phyloP scores from a whole-genome alignment of 495 filamentous ascomycete genomes.

The Penicillium egyptiacum region DNA sequence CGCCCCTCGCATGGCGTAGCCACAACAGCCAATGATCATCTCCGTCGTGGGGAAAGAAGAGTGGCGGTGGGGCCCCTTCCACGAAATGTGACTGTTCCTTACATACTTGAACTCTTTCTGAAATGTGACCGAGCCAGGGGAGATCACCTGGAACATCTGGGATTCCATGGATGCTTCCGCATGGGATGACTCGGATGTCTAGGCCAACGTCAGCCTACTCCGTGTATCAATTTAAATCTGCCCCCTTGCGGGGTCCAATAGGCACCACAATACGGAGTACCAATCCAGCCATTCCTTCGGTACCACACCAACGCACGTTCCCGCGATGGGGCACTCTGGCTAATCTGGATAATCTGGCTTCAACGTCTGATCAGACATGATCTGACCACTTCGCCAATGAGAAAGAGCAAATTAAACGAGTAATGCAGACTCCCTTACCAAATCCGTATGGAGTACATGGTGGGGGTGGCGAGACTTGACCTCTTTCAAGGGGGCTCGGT shows the following conservation, averaged over 20 bases:
- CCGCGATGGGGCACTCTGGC: neutral
- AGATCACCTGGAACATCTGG: neutral
- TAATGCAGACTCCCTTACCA: slow-evolving; percentile 1
- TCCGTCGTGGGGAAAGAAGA: slow-evolving; percentile 10
- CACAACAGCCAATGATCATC: slow-evolving; percentile 21
- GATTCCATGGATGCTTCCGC: neutral
- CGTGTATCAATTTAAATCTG: neutral
- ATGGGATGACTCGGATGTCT: no score
- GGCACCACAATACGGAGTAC: neutral
- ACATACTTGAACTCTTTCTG: neutral
- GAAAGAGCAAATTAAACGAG: slow-evolving; percentile 2
- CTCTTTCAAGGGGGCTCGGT: slow-evolving; percentile 7
- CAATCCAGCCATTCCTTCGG: slow-evolving; percentile 1
- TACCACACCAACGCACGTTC: slow-evolving; percentile 3
- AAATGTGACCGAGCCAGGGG: neutral
- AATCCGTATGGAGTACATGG: slow-evolving; percentile 7
- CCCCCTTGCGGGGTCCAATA: slow-evolving; percentile 2
- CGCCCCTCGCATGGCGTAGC: slow-evolving; percentile 30
- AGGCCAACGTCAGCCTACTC: neutral
- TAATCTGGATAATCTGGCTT: neutral
- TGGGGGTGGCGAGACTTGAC: slow-evolving; percentile 17
- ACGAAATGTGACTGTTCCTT: slow-evolving; percentile 10
- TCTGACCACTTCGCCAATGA: slow-evolving; percentile 6
- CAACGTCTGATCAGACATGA: slow-evolving; percentile 3
- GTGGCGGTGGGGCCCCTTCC: slow-evolving; percentile 18